Conservation (phyloP, 2,329 filamentous ascomycete species). For the Neoarthrinium moseri region DNA sequence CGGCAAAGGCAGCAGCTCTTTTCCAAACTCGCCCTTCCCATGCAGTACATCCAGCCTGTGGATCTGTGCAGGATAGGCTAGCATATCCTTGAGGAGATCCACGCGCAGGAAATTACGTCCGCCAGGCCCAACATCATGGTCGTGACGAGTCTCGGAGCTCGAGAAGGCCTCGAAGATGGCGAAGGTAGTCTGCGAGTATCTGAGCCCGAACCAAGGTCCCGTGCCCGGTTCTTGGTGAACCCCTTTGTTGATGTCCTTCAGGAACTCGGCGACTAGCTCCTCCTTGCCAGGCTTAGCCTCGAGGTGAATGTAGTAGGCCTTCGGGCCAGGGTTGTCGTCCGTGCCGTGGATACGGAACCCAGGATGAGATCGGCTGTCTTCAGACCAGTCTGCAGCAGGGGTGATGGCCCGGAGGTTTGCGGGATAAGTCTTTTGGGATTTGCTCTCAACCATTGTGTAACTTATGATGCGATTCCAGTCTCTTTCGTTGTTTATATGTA, state of each 20-base stretch:
- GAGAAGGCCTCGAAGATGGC: conserved; percentile 11
- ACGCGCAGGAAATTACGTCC: conserved; percentile 6
- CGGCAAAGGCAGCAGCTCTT: conserved; percentile 1
- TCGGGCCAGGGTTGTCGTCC: conserved; percentile 8
- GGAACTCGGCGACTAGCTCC: conserved; percentile 5
- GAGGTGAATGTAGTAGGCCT: conserved; percentile 11
- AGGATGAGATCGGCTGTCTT: conserved; percentile 5
- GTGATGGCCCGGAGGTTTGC: background rate
- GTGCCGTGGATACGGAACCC: conserved; percentile 8
- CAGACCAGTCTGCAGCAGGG: background rate
- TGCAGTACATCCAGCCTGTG: conserved; percentile 6
- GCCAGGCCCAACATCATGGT: conserved; percentile 3
- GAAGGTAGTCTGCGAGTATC: conserved; percentile 11
- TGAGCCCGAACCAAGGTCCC: conserved; percentile 8
- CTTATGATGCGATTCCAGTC: too few relatives aligned
- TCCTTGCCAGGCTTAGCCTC: conserved; percentile 10
- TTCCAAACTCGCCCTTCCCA: conserved; percentile 4
- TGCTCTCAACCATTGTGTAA: too few relatives aligned
- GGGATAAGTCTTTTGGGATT: too few relatives aligned
- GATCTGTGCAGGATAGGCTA: conserved; percentile 9
- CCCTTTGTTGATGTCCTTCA: conserved; percentile 8
- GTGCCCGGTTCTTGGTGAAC: conserved; percentile 2
- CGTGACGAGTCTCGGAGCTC: background rate
- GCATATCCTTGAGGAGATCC: conserved; percentile 7
- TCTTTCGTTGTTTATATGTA: too few relatives aligned